Conservation (phyloP, 2,329 filamentous ascomycete species). For the Fusarium pseudonygamai region DNA sequence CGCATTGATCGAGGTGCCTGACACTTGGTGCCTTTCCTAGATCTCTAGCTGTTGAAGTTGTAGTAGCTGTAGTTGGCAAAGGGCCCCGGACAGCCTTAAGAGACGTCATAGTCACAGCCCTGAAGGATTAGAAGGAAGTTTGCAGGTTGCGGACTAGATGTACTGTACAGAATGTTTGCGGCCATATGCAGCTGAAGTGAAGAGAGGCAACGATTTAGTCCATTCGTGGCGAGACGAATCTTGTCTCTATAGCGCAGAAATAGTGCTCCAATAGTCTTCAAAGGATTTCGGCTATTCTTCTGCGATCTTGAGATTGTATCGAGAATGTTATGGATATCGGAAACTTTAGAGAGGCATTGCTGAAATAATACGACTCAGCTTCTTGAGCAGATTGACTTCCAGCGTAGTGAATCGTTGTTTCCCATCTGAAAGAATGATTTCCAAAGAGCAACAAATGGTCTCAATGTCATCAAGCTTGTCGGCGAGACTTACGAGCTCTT, state of each 20-base stretch:
- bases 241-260: constrained; percentile 3
- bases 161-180: constrained; percentile 1
- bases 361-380: not conserved
- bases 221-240: not conserved
- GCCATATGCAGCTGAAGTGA: constrained; percentile 21
- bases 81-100: fast-evolving
- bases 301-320: not conserved
- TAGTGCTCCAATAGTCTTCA: not conserved
- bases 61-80: fast-evolving
- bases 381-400: not conserved
- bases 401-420: not conserved
- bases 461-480: constrained; percentile 23
- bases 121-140: not conserved
- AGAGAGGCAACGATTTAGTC: not conserved
- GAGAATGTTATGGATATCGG: not conserved
- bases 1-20: fast-evolving
- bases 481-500: constrained; percentile 1
- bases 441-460: not conserved
- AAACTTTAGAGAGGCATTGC: not conserved
- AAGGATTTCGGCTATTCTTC: not conserved
- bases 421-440: not conserved
- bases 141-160: not conserved
- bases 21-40: fast-evolving
- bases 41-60: too few relatives aligned
- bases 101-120: not conserved